Evolutionary conservation across 768 basidiomycete species (phyloP).

Genomic region (Gloeostereum incarnatum): DNA sequence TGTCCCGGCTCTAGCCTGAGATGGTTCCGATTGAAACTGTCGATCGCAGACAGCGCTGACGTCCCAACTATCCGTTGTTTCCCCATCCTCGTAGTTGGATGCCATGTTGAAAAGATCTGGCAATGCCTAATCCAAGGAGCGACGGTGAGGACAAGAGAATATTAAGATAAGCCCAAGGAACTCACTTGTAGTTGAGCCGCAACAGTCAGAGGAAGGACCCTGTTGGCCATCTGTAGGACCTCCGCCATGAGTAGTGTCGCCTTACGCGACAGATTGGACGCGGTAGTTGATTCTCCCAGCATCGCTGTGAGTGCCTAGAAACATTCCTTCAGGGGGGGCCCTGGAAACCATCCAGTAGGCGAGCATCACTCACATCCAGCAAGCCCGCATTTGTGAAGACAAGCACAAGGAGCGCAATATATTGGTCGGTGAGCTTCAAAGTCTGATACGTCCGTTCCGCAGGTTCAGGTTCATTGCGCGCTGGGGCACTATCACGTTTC

Average conservation of each 20-base stretch:
- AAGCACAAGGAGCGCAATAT: constrained; percentile 75
- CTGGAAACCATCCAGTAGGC: background rate
- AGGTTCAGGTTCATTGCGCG: constrained; percentile 19
- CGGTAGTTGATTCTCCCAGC: constrained; percentile 71
- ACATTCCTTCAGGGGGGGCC: constrained; percentile 4
- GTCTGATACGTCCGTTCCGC: constrained; percentile 42
- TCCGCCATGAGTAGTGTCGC: constrained; percentile 90
- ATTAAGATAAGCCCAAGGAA: constrained; percentile 1
- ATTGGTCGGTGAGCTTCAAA: constrained; percentile 87
- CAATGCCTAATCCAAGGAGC: constrained; percentile 70
- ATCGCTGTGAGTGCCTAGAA: constrained; percentile 74
- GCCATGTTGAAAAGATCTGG: constrained; percentile 82
- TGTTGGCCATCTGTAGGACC: constrained; percentile 79
- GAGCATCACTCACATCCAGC: constrained; percentile 53
- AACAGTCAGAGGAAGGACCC: constrained; percentile 70
- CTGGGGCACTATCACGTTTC: constrained; percentile 31
- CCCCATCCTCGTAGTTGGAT: constrained; percentile 67
- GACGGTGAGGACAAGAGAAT: constrained; percentile 2
- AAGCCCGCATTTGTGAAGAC: constrained; percentile 85
- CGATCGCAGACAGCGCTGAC: constrained; percentile 78
- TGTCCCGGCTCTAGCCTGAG: constrained; percentile 53
- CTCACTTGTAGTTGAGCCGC: constrained; percentile 80
- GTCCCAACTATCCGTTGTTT: constrained; percentile 78
- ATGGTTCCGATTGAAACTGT: constrained; percentile 89
- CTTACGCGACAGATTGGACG: constrained; percentile 73